Conservation (phyloP, 495 filamentous ascomycete species). For the Neurospora intermedia region DNA sequence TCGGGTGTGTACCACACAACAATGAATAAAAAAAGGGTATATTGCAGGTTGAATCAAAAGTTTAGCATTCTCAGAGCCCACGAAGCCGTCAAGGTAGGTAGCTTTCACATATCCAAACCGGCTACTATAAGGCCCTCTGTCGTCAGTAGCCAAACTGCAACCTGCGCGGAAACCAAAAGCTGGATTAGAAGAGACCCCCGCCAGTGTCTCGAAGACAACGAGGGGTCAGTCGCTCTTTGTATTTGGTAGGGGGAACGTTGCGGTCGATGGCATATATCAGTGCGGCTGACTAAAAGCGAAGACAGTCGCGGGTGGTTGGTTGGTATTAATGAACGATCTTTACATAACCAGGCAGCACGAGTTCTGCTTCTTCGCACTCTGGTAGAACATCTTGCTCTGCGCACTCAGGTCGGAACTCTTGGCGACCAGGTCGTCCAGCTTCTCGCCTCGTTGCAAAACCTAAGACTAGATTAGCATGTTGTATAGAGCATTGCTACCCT, state of each 20-base stretch:
- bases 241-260: not conserved
- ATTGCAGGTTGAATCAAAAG: not conserved
- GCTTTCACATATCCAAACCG: not conserved
- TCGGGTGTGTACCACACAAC: not conserved
- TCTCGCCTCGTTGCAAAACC: slow-evolving; percentile 76
- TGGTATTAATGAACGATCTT: not conserved
- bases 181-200: not conserved
- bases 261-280: not conserved
- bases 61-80: not conserved
- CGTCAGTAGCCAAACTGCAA: not conserved
- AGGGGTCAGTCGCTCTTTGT: not conserved
- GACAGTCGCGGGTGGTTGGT: not conserved
- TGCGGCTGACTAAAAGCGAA: not conserved
- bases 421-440: slow-evolving; percentile 78
- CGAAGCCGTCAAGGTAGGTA: not conserved
- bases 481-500: not conserved
- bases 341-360: slow-evolving; percentile 84
- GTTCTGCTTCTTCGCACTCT: slow-evolving; percentile 79
- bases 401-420: slow-evolving; percentile 81
- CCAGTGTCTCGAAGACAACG: not conserved
- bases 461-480: slow-evolving; percentile 7
- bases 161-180: not conserved
- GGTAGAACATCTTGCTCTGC: slow-evolving; percentile 94
- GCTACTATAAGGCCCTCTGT: not conserved
- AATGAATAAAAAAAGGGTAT: not conserved